A percentile compares a stretch with the other conserved stretches of the same genome.
phyloP scores from a whole-genome alignment of 2,329 filamentous ascomycete genomes.

The Clathrospora elynae region DNA sequence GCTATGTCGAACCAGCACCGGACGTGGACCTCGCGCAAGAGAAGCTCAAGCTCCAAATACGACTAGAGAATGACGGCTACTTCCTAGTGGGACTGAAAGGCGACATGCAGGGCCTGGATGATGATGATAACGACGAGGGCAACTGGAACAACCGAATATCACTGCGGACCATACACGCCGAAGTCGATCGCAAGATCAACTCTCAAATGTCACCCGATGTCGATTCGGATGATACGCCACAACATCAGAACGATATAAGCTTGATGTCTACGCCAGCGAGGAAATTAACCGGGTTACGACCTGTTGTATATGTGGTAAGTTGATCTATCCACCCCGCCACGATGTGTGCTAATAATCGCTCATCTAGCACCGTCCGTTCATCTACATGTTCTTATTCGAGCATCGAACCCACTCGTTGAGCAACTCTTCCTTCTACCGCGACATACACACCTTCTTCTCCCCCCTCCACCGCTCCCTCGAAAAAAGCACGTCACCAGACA shows the following conservation, averaged over 20 bases:
- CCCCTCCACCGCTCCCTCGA: slow-evolving; percentile 55
- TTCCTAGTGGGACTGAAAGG: slow-evolving; percentile 74
- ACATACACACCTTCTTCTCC: slow-evolving; percentile 58
- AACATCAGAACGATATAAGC: slow-evolving; percentile 28
- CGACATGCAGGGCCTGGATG: slow-evolving; percentile 60
- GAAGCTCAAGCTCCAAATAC: slow-evolving; percentile 62
- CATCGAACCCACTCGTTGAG: slow-evolving; percentile 61
- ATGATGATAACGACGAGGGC: slow-evolving; percentile 45
- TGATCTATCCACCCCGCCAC: not conserved
- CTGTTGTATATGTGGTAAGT: slow-evolving; percentile 70
- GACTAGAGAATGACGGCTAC: slow-evolving; percentile 55
- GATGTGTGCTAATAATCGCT: not conserved
- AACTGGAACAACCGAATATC: slow-evolving; percentile 58
- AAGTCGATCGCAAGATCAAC: slow-evolving; percentile 57
- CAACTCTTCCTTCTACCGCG: slow-evolving; percentile 53
- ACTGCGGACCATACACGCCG: slow-evolving; percentile 70
- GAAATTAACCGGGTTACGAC: slow-evolving; percentile 57
- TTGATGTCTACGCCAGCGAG: slow-evolving; percentile 5
- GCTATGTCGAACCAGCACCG: slow-evolving; percentile 44
- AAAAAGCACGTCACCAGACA: slow-evolving; percentile 49
- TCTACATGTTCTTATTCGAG: slow-evolving; percentile 76
- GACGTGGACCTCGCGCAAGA: slow-evolving; percentile 59
- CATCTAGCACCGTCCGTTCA: slow-evolving; percentile 66
- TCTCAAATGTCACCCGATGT: slow-evolving; percentile 14
- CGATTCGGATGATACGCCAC: slow-evolving; percentile 29